Percentiles rank a stretch among this genome's conserved stretches.
Conservation (phyloP, 345 rosid genomes). For the Populus davidiana region DNA sequence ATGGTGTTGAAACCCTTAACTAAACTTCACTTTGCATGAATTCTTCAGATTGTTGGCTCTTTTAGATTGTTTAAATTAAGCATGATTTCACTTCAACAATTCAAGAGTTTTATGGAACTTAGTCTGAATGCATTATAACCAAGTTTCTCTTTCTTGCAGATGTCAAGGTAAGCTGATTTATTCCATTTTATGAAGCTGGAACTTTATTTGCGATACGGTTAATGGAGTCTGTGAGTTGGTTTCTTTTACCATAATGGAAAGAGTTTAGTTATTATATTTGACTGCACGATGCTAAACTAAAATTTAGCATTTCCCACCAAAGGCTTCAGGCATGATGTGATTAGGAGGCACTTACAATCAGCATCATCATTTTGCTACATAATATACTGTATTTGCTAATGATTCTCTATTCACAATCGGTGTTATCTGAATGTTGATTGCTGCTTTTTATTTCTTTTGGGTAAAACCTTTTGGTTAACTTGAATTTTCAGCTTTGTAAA, state of each 20-base stretch:
- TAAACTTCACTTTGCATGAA: neutral
- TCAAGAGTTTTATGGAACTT: neutral
- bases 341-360: too few relatives aligned
- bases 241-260: neutral
- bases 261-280: neutral
- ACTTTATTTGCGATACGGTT: constrained; percentile 21
- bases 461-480: neutral
- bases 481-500: neutral
- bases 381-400: neutral
- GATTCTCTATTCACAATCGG: neutral
- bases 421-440: too few relatives aligned
- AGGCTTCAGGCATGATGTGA: neutral
- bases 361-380: neutral
- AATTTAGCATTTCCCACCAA: neutral
- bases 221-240: constrained; percentile 15
- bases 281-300: neutral
- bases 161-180: constrained; percentile 73
- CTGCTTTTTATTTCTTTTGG: neutral
- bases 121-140: constrained; percentile 8
- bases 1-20: neutral
- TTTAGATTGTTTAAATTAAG: neutral
- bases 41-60: neutral
- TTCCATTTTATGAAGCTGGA: constrained; percentile 23
- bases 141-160: constrained; percentile 54
- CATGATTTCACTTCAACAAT: neutral